These are phyloP conservation scores for Chaetomidium leptoderma DNA, from an alignment of 495 filamentous ascomycete genomes.

Conservation along the genomic window DNA sequence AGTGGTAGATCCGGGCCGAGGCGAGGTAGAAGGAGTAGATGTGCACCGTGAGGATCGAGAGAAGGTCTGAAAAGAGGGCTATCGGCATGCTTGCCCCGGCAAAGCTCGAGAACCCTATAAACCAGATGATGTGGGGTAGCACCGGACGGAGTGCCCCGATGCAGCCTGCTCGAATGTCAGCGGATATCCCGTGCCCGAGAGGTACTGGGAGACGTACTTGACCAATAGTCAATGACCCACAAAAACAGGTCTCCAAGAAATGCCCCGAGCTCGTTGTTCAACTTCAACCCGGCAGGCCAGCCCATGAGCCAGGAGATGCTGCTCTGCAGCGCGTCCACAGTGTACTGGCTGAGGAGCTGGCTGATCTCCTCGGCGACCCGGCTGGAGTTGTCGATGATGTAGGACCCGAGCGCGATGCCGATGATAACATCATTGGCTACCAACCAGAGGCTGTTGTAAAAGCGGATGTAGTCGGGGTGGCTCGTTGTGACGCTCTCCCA, in stretches of 20 bases:
- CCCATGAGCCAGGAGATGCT: slow-evolving; percentile 96
- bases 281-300: slow-evolving; percentile 94
- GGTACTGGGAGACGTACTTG: slow-evolving; percentile 47
- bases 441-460: slow-evolving; percentile 98
- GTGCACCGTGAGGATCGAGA: slow-evolving; percentile 88
- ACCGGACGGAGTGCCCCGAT: slow-evolving; percentile 70
- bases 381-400: slow-evolving; percentile 90
- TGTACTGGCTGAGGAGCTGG: slow-evolving; percentile 71
- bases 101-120: slow-evolving; percentile 92
- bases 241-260: slow-evolving; percentile 94
- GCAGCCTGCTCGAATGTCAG: slow-evolving; percentile 48
- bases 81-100: slow-evolving; percentile 97
- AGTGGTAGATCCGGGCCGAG: slow-evolving; percentile 93
- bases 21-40: slow-evolving; percentile 98
- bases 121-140: slow-evolving; percentile 81
- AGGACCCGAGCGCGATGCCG: slow-evolving; percentile 90
- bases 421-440: slow-evolving; percentile 99
- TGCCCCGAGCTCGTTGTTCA: slow-evolving; percentile 88
- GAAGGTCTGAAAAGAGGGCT: slow-evolving; percentile 88
- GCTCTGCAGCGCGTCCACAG: slow-evolving; percentile 79
- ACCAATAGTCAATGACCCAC: slow-evolving; percentile 99
- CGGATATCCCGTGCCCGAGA: background rate
- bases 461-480: slow-evolving; percentile 97
- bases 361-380: slow-evolving; percentile 83
- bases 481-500: slow-evolving; percentile 95